phyloP scores from a whole-genome alignment of 1,284 basidiomycete species.

The Tausonia pullulans region DNA sequence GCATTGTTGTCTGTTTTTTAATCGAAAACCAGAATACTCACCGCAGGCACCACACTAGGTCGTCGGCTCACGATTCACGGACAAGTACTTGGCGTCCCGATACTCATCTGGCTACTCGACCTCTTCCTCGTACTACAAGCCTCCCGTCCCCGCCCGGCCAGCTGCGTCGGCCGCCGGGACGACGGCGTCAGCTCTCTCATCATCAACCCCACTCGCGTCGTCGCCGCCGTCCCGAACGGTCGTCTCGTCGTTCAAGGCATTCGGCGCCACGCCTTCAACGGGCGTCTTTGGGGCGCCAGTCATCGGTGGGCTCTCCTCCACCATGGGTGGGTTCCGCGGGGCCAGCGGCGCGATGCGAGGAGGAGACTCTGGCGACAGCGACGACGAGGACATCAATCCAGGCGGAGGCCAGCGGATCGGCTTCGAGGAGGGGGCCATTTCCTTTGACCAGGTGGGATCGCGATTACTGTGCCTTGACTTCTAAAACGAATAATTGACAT shows the following conservation, averaged over 20 bases:
- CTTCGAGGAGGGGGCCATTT: conserved; percentile 66
- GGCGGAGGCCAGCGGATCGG: conserved; percentile 47
- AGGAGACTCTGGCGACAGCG: conserved; percentile 28
- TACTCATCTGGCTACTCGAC: conserved; percentile 43
- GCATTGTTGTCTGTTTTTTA: background rate
- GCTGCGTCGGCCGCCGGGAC: conserved; percentile 24
- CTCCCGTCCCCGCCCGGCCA: conserved; percentile 21
- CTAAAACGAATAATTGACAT: background rate
- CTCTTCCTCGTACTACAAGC: conserved; percentile 35
- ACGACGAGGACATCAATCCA: conserved; percentile 41
- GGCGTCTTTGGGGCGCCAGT: conserved; percentile 72
- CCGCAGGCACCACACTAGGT: conserved; percentile 43
- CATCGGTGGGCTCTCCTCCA: conserved; percentile 55
- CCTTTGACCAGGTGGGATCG: conserved; percentile 64
- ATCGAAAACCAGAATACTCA: conserved; percentile 4
- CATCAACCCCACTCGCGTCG: conserved; percentile 32
- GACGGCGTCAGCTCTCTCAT: conserved; percentile 32
- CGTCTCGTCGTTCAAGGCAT: conserved; percentile 76
- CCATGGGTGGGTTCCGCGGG: conserved; percentile 65
- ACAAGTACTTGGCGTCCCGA: conserved; percentile 69
- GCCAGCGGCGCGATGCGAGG: conserved; percentile 43
- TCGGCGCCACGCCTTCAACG: conserved; percentile 60
- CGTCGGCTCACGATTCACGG: conserved; percentile 82
- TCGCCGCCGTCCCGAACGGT: conserved; percentile 61
- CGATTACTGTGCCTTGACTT: background rate